These are phyloP conservation scores for Amanita fuliginea DNA, from an alignment of 768 basidiomycete species.

Conservation along the genomic window DNA sequence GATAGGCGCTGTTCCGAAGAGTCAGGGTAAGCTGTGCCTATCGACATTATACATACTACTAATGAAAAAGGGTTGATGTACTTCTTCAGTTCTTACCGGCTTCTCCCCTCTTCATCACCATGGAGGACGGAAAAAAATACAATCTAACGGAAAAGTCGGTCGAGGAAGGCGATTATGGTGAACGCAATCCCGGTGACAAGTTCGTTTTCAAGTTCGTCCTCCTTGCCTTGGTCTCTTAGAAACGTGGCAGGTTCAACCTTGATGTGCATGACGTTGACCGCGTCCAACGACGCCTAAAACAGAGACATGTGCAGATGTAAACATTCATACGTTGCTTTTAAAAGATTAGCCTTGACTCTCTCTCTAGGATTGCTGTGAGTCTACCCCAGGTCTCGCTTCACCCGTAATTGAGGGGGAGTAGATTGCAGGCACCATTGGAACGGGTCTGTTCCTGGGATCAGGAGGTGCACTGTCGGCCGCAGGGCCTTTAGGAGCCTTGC, in stretches of 20 bases:
- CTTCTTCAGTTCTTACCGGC: neutral
- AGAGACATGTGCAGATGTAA: conserved; percentile 73
- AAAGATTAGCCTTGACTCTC: neutral
- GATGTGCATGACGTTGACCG: conserved; percentile 55
- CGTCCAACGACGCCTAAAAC: conserved; percentile 63
- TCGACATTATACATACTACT: no score
- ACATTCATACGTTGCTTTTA: conserved; percentile 11
- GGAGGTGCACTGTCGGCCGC: conserved; percentile 47
- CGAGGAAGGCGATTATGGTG: conserved; percentile 2
- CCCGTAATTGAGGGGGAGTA: conserved; percentile 11
- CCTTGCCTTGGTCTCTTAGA: neutral
- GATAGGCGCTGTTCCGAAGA: no score
- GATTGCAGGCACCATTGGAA: conserved; percentile 71
- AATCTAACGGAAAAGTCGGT: conserved; percentile 6
- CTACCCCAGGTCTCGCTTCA: neutral
- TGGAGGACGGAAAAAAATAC: conserved; percentile 6
- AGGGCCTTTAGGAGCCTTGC: conserved; percentile 56
- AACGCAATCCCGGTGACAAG: neutral
- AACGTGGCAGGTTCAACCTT: conserved; percentile 28
- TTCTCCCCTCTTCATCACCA: conserved; percentile 6
- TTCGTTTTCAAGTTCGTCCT: neutral
- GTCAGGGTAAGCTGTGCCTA: no score
- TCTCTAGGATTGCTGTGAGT: conserved; percentile 50
- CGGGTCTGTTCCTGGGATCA: conserved; percentile 65
- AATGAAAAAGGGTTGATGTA: conserved; percentile 1